Conservation (phyloP, 31 red algal genomes). For the Endocladia muricata region DNA sequence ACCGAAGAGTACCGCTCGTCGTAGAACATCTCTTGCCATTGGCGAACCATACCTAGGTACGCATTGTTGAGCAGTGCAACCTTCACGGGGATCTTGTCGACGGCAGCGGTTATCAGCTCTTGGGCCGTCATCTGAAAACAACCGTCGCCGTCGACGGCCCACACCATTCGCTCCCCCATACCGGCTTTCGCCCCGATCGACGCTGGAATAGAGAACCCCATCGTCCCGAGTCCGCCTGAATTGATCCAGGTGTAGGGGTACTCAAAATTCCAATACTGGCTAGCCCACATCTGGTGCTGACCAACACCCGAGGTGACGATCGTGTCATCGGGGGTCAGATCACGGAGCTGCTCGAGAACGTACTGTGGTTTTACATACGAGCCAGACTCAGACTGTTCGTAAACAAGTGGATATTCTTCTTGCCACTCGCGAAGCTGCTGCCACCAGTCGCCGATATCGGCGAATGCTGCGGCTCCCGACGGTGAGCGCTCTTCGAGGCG, state of each 20-base stretch:
- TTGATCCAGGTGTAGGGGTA: neutral
- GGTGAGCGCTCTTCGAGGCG: neutral
- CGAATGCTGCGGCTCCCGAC: neutral
- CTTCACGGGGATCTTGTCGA: constrained; percentile 8
- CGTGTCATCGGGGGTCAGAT: constrained; percentile 1
- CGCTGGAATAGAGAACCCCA: constrained; percentile 27
- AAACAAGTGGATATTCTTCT: constrained; percentile 3
- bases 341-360: constrained; percentile 1
- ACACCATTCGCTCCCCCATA: neutral
- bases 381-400: constrained; percentile 5
- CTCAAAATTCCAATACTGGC: neutral
- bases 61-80: neutral
- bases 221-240: constrained; percentile 11
- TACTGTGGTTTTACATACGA: neutral
- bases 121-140: constrained; percentile 19
- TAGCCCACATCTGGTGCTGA: constrained; percentile 39
- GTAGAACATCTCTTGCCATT: constrained; percentile 28
- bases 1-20: neutral
- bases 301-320: constrained; percentile 17
- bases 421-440: neutral
- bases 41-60: constrained; percentile 25
- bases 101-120: constrained; percentile 1
- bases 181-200: constrained; percentile 6
- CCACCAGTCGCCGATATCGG: neutral
- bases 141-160: constrained; percentile 15